phyloP scores from a whole-genome alignment of 75 land plant species.

The Gnetum montanum region DNA sequence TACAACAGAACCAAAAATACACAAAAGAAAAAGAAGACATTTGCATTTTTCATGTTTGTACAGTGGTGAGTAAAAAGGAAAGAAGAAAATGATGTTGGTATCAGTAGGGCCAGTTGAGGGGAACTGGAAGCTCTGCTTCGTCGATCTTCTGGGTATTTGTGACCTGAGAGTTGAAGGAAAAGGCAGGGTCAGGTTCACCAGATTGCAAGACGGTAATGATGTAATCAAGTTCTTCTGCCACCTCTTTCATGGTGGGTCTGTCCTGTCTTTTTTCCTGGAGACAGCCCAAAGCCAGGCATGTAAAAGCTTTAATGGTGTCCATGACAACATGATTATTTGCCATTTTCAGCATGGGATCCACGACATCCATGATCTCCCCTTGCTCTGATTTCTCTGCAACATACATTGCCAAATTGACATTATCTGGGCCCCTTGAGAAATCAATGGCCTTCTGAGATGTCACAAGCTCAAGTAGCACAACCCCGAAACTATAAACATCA shows the following conservation, averaged over 20 bases:
- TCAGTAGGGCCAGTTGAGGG: not conserved
- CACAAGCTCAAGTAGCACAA: conserved; percentile 58
- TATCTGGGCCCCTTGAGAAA: conserved; percentile 23
- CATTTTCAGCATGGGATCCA: conserved; percentile 25
- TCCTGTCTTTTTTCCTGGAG: conserved; percentile 44
- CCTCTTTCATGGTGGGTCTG: conserved; percentile 63
- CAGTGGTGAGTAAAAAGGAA: too few relatives aligned
- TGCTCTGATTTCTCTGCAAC: conserved; percentile 26
- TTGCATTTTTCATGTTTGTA: too few relatives aligned
- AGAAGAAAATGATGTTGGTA: too few relatives aligned
- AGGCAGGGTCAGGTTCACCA: not conserved
- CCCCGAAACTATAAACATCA: conserved; percentile 77
- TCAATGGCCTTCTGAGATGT: conserved; percentile 57
- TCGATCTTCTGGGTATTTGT: too few relatives aligned
- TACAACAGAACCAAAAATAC: too few relatives aligned
- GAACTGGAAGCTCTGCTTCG: not conserved
- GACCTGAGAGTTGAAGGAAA: too few relatives aligned
- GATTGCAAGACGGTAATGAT: conserved; percentile 9
- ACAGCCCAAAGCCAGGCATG: conserved; percentile 48
- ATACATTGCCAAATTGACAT: conserved; percentile 46
- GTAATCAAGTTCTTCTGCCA: conserved; percentile 50
- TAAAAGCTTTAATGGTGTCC: conserved; percentile 40
- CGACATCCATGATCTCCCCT: conserved; percentile 28
- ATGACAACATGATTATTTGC: conserved; percentile 14
- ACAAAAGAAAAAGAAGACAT: too few relatives aligned